phyloP scores from a whole-genome alignment of 164 flowering plant genomes.

The Vitis rotundifolia region DNA sequence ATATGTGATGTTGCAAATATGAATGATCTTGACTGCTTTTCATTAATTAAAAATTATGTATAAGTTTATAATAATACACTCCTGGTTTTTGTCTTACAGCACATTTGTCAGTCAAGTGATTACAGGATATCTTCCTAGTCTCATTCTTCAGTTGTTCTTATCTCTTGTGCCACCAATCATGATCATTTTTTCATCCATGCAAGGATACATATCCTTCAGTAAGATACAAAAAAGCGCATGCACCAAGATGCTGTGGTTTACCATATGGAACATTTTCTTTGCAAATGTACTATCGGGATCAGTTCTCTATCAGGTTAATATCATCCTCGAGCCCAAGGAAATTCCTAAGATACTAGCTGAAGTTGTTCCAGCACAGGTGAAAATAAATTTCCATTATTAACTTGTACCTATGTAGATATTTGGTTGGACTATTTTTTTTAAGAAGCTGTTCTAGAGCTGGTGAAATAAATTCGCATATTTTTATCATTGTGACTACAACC shows the following conservation, averaged over 20 bases:
- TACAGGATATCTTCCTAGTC: constrained; percentile 97
- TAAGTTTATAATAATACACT: not conserved
- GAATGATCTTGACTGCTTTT: not conserved
- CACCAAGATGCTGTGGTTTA: constrained; percentile 70
- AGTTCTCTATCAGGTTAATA: constrained; percentile 35
- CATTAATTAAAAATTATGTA: not conserved
- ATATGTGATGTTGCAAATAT: not conserved
- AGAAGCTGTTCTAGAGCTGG: too few species aligned
- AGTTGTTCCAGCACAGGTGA: constrained; percentile 90
- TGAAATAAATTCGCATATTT: too few species aligned
- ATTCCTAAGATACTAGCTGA: constrained; percentile 67
- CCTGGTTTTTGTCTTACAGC: constrained; percentile 42
- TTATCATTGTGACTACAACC: too few species aligned
- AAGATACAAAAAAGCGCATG: constrained; percentile 86
- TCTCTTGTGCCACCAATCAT: constrained; percentile 75
- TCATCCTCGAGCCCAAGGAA: constrained; percentile 71
- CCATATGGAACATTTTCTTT: constrained; percentile 91
- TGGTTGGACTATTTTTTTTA: not conserved
- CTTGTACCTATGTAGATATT: not conserved
- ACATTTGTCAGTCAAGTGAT: constrained; percentile 69
- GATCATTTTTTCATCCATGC: constrained; percentile 72
- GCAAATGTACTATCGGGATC: constrained; percentile 89
- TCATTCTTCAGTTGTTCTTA: constrained; percentile 80
- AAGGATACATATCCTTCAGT: constrained; percentile 77
- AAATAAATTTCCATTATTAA: not conserved